A percentile compares a stretch with the other conserved stretches of the same genome.
Conservation (phyloP, 192 early-diverging fungal species). For the Backusella westeae region DNA sequence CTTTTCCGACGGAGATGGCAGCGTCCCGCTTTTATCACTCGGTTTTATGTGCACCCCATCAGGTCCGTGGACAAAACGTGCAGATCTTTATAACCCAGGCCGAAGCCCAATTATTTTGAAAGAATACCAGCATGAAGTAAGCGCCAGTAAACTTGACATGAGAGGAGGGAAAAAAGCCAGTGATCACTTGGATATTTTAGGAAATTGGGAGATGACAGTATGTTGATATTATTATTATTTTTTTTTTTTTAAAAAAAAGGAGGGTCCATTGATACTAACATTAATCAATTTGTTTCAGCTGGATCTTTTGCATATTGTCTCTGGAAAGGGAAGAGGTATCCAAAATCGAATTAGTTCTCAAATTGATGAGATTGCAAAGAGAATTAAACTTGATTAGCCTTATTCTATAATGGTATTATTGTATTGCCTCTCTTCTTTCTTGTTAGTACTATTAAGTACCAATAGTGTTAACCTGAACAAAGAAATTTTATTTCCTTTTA, state of each 20-base stretch:
- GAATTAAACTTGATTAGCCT: neutral
- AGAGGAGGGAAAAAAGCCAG: conserved; percentile 73
- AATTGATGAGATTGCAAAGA: conserved; percentile 19
- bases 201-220: conserved; percentile 70
- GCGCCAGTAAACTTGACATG: conserved; percentile 56
- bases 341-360: conserved; percentile 21
- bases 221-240: neutral
- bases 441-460: neutral
- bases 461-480: neutral
- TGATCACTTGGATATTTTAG: conserved; percentile 88
- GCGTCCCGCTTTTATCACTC: conserved; percentile 80
- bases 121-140: conserved; percentile 63
- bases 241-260: neutral
- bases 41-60: conserved; percentile 82
- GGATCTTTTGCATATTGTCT: conserved; percentile 30
- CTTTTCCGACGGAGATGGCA: conserved; percentile 75
- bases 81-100: conserved; percentile 75
- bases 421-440: neutral
- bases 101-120: conserved; percentile 62
- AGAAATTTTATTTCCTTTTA: neutral
- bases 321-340: conserved; percentile 16
- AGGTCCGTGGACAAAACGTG: conserved; percentile 72
- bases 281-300: neutral
- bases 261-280: neutral
- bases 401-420: neutral